phyloP scores from a whole-genome alignment of 2,329 filamentous ascomycete species.

The Tolypocladium nubicola region DNA sequence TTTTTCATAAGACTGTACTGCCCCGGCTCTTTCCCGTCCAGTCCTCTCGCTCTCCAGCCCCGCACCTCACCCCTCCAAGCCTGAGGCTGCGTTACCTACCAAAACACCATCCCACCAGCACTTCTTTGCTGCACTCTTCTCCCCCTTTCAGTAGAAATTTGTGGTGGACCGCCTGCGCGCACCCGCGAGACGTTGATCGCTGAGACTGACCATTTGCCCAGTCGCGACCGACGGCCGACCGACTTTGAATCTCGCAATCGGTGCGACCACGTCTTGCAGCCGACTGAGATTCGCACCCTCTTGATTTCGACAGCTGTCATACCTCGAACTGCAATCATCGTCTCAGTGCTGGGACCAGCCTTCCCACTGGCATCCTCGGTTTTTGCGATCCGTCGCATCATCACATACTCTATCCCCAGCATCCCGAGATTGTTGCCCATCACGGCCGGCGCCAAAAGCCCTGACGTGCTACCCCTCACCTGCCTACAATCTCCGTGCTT shows the following conservation, averaged over 20 bases:
- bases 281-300: background rate
- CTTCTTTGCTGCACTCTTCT: background rate
- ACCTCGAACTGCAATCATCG: background rate
- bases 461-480: conserved; percentile 17
- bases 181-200: background rate
- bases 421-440: conserved; percentile 19
- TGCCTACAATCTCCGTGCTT: conserved; percentile 11
- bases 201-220: background rate
- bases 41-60: background rate
- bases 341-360: background rate
- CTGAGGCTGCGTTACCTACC: background rate
- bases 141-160: background rate
- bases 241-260: background rate
- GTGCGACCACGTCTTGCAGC: background rate
- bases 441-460: conserved; percentile 22
- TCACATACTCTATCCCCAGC: conserved; percentile 5
- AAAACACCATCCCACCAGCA: background rate
- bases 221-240: background rate
- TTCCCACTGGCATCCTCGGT: background rate
- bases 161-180: background rate
- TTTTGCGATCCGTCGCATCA: conserved; percentile 3
- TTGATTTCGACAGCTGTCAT: background rate
- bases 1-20: background rate
- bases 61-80: conserved; percentile 4
- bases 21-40: background rate